These are phyloP conservation scores for Yarrowia hollandica DNA, from an alignment of 805 yeast species.

Conservation along the genomic window DNA sequence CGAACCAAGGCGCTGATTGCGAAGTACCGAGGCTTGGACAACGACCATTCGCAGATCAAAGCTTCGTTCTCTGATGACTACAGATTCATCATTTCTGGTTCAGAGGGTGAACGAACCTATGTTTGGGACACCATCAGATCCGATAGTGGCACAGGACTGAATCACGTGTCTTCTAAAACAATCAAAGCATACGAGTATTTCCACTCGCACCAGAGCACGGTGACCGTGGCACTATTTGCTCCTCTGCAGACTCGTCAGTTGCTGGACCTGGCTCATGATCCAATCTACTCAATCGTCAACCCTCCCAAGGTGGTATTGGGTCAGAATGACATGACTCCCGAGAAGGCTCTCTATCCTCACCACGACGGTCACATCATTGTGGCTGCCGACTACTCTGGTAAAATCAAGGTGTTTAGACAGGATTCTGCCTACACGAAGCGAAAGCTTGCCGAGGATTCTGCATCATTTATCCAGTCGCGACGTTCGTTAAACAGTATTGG, in stretches of 20 bases:
- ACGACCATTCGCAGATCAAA: slow-evolving; percentile 66
- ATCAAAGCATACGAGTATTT: slow-evolving; percentile 64
- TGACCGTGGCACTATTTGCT: slow-evolving; percentile 76
- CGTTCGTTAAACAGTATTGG: slow-evolving; percentile 4
- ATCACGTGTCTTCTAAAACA: slow-evolving; percentile 36
- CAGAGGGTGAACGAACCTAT: slow-evolving; percentile 86
- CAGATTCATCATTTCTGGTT: slow-evolving; percentile 66
- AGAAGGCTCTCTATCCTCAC: slow-evolving; percentile 31
- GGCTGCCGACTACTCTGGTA: slow-evolving; percentile 73
- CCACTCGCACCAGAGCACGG: slow-evolving; percentile 72
- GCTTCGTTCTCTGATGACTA: slow-evolving; percentile 64
- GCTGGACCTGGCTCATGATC: slow-evolving; percentile 73
- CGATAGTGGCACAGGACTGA: slow-evolving; percentile 34
- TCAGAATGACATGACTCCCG: slow-evolving; percentile 14
- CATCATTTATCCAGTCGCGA: slow-evolving; percentile 16
- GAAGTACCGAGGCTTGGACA: slow-evolving; percentile 71
- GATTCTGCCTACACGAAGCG: slow-evolving; percentile 59
- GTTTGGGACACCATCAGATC: slow-evolving; percentile 58
- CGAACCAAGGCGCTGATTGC: slow-evolving; percentile 56
- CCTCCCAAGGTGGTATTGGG: slow-evolving; percentile 40
- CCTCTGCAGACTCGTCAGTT: slow-evolving; percentile 66
- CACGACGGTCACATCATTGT: slow-evolving; percentile 54
- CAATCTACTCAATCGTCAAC: slow-evolving; percentile 62
- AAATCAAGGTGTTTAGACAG: slow-evolving; percentile 74
- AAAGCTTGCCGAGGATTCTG: slow-evolving; percentile 31